phyloP scores from a whole-genome alignment of 495 filamentous ascomycete species.

The Penicillium bovifimosum region DNA sequence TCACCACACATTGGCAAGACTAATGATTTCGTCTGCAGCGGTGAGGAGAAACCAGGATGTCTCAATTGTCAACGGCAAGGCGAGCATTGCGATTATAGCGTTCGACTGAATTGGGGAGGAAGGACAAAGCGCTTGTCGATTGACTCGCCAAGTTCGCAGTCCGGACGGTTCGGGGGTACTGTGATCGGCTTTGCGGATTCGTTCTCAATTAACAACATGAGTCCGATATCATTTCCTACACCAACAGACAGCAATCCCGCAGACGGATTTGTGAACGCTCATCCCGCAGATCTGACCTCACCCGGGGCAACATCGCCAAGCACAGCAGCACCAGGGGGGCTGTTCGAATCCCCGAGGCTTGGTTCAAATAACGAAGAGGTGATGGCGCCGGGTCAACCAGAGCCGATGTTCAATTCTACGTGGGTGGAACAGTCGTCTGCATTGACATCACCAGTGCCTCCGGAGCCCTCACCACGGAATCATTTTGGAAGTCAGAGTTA shows the following conservation, averaged over 20 bases:
- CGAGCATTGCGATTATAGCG: conserved; percentile 80
- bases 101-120: conserved; percentile 80
- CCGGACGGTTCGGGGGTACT: conserved; percentile 25
- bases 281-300: conserved; percentile 10
- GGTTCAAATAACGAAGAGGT: conserved; percentile 19
- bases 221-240: conserved; percentile 6
- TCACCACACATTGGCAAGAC: not conserved
- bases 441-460: conserved; percentile 10
- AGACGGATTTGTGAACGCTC: conserved; percentile 17
- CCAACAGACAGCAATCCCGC: conserved; percentile 9
- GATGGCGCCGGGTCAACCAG: conserved; percentile 15
- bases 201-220: conserved; percentile 5
- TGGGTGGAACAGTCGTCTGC: conserved; percentile 25
- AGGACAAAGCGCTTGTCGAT: conserved; percentile 44
- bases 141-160: conserved; percentile 33
- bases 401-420: conserved; percentile 13
- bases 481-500: conserved; percentile 19
- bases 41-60: conserved; percentile 75
- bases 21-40: conserved; percentile 30
- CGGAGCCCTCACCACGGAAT: conserved; percentile 14
- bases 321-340: conserved; percentile 9
- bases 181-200: conserved; percentile 20
- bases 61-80: conserved; percentile 70
- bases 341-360: conserved; percentile 28
- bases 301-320: conserved; percentile 15